Base-by-base conservation (phyloP, 306 rosid genomes). In the Sophora flavescens region DNA sequence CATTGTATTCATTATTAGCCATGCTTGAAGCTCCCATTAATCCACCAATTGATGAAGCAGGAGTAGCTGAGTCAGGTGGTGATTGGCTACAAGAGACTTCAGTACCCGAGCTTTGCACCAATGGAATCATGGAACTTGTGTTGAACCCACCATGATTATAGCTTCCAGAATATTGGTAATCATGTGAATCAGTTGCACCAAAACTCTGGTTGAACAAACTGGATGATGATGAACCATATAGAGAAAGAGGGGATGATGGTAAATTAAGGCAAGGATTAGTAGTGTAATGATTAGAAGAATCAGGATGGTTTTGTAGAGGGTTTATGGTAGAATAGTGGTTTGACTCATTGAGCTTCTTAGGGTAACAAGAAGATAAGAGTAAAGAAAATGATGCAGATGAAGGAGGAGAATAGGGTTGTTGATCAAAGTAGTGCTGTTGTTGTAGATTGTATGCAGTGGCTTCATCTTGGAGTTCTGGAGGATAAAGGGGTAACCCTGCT, bases 401-500 rank as follows among this genome's bases (percentile, higher is more conserved):
- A 65, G 80, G 9, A 26, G 82, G 6, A 16, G 77, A 45, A 50
- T 63, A 26, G 4, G 57, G 70, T 14, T 79, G 32, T 9, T 80
- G 41, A 4, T 45, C 62, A 8, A 66, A 70, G 45, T 67, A 54
- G 10, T 64, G 85, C 0, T 79, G 81, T 0, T 78, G 72, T 33
- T 39, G 83, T 5, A 60, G 63, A 14, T 76, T 83, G 69, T 63
- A 85, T 3, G 85, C 74, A 14, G 76, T 63, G 7, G 86, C 85
- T 78, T 83, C 85, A 14, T 81, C 82, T 48, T 79, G 87, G 0
- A 88, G 17, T 18, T 88, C 87, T 0, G 80, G 89, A 15, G 95
- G 96, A 44, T 92, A 90, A 26, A 89, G 30, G 3, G 98, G 93
- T 22, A 90, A 84, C 2, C 98, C 95, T 18, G 88, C 88, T 85